Base-by-base conservation (phyloP, 1,139 yeast genomes). In the Blastobotrys proliferans region DNA sequence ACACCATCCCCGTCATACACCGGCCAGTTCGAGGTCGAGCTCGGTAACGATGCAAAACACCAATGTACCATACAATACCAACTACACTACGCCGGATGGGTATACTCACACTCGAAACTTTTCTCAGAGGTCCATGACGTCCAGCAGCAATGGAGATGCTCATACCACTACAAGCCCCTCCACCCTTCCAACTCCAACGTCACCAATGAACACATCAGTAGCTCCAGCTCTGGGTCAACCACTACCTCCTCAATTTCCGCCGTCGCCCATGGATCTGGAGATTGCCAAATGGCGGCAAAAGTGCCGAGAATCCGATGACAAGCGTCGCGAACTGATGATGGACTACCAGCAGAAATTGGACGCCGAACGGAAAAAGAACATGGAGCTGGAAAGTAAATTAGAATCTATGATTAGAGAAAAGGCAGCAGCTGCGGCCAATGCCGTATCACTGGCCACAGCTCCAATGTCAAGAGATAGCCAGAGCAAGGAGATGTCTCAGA, bases 331-430 rank as follows among this genome's bases (percentile, higher is more conserved):
- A 22, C 33, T 51, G 28, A 47, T 58, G 43, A 42, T 56, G n/a
- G 61, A 59, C 27, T 58, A 57, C 46, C 60, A 57, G 45, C 53
- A 55, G 34, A 58, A 57, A 41, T 47, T 59, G 6, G 63, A 58
- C 40, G 41, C 46, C 10, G 60, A 58, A 43, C 49, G 63, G 21
- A 49, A 51, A 30, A 48, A 53, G 26, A 49, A 48, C n/a, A 22
- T 54, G 35, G 57, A 55, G 28, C 47, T 59, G 25, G 58, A 58
- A 42, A 47, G 51, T 34, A 47, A 48, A 33, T 38, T 58, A 13
- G 59, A 54, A 19, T 47, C 48, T 26, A 35, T 53, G 40, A 38
- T 41, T 17, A 36, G 38, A 14, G 45, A 41, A 10, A 42, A 41
- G 26, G 43, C 42, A 13, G 40, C 48, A 3, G 14, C 40, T 16